A percentile compares a stretch with the other conserved stretches of the same genome.
phyloP scores from a whole-genome alignment of 495 filamentous ascomycete genomes.

The Penicillium atrosanguineum region DNA sequence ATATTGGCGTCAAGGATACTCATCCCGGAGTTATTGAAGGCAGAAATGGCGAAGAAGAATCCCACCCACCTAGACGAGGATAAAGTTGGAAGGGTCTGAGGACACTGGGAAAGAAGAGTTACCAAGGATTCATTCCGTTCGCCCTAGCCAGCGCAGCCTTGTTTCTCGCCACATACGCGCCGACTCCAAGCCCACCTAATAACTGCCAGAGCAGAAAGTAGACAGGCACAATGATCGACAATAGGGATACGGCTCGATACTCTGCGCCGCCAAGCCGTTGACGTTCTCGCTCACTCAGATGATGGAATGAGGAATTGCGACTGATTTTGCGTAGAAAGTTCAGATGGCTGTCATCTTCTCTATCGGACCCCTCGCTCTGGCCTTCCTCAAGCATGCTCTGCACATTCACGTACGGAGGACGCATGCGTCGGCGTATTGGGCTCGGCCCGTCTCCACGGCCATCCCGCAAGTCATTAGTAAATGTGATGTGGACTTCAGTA shows the following conservation, averaged over 20 bases:
- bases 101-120: not conserved
- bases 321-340: not conserved
- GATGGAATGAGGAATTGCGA: conserved; percentile 64
- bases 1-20: conserved; percentile 5
- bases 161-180: conserved; percentile 61
- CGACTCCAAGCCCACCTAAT: conserved; percentile 62
- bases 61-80: not conserved
- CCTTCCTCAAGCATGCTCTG: conserved; percentile 1
- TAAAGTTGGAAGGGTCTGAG: not conserved
- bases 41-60: conserved; percentile 7
- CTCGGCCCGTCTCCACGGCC: not conserved
- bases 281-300: conserved; percentile 58
- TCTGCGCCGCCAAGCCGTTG: conserved; percentile 68
- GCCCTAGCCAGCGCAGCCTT: conserved; percentile 44
- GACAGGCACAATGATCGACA: conserved; percentile 63
- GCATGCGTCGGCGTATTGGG: conserved; percentile 4
- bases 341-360: not conserved
- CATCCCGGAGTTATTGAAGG: conserved; percentile 7
- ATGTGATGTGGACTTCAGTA: conserved; percentile 1
- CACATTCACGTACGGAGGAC: conserved; percentile 4
- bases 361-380: not conserved
- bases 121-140: conserved; percentile 61
- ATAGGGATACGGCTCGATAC: conserved; percentile 62
- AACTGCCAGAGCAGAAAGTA: conserved; percentile 71
- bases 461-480: not conserved